Percentiles rank a stretch among this genome's conserved stretches.
Conservation (phyloP, 805 yeast genomes). For the Metschnikowia gelsemii region DNA sequence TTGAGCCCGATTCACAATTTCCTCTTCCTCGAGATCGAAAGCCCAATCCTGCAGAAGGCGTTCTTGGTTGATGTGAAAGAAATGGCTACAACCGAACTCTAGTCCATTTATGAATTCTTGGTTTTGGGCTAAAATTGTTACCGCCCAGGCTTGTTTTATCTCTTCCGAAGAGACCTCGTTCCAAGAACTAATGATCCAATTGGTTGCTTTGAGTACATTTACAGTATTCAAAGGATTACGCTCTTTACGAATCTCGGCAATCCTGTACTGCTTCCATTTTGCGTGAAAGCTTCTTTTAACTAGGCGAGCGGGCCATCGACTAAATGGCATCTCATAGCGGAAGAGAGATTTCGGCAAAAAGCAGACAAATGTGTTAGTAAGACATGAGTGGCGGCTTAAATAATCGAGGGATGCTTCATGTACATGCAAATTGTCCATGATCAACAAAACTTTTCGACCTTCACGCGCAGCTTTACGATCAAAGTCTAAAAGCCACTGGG, state of each 20-base stretch:
- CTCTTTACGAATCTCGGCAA: not conserved
- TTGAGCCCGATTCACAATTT: too few relatives aligned
- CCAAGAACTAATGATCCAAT: slow-evolving; percentile 3
- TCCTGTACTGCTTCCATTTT: not conserved
- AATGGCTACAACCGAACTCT: too few relatives aligned
- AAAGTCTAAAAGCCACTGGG: not conserved
- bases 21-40: too few relatives aligned
- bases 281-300: not conserved
- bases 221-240: not conserved
- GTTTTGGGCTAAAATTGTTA: too few relatives aligned
- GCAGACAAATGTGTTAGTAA: not conserved
- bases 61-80: too few relatives aligned
- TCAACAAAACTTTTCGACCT: not conserved
- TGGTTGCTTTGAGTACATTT: not conserved
- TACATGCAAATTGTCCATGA: not conserved
- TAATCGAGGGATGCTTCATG: not conserved
- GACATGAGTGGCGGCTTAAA: not conserved
- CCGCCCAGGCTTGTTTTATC: too few relatives aligned
- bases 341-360: not conserved
- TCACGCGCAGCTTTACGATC: not conserved
- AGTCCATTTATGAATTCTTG: too few relatives aligned
- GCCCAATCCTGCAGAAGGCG: too few relatives aligned
- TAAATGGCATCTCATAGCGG: not conserved
- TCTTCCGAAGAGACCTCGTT: not conserved
- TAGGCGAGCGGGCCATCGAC: too few relatives aligned